Evolutionary conservation across 2,329 filamentous ascomycete species (phyloP).

Genomic region (Fusarium mundagurra): DNA sequence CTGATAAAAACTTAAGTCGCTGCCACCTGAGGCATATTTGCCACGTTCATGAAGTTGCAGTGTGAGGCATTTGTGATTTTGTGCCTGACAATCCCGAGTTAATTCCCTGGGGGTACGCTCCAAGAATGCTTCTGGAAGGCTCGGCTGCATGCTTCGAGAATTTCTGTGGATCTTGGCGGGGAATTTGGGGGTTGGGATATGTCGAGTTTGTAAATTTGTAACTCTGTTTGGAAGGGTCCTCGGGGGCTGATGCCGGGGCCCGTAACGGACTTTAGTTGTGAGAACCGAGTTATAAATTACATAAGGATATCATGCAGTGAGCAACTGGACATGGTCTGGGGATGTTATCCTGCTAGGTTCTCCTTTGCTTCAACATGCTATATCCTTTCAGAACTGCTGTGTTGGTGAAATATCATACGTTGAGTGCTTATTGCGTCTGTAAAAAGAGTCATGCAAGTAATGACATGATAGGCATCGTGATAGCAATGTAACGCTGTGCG

Average conservation of each 20-base stretch:
- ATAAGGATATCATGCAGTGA: not conserved
- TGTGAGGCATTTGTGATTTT: not conserved
- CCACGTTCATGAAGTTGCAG: not conserved
- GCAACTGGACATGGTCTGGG: not conserved
- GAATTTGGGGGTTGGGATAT: not conserved
- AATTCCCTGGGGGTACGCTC: not conserved
- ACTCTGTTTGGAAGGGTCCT: not conserved
- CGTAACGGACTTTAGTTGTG: not conserved
- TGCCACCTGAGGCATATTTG: not conserved
- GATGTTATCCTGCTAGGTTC: not conserved
- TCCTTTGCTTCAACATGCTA: not conserved
- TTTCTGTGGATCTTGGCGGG: not conserved
- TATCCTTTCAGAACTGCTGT: too few species aligned
- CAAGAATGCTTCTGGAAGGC: not conserved
- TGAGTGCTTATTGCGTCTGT: not conserved
- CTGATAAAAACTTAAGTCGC: not conserved
- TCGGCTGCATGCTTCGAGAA: not conserved
- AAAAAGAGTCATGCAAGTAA: not conserved
- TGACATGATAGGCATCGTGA: not conserved
- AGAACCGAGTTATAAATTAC: not conserved
- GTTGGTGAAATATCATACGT: not conserved
- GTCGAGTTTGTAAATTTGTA: not conserved
- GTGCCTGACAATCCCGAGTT: not conserved
- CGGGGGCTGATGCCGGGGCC: not conserved
- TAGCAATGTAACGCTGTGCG: not conserved